phyloP scores from a whole-genome alignment of 2,329 filamentous ascomycete genomes.

The Botrytis paeoniae region DNA sequence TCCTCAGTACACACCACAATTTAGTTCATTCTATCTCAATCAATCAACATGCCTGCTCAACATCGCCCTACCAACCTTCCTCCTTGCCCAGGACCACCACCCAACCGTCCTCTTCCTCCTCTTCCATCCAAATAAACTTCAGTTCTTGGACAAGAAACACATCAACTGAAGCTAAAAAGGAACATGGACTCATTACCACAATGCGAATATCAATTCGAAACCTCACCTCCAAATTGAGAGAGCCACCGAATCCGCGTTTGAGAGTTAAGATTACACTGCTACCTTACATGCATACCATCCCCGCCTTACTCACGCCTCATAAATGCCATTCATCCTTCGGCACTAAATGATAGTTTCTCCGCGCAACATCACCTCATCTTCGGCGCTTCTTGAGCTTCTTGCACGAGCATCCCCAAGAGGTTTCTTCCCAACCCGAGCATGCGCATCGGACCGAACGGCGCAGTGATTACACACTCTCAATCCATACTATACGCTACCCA shows the following conservation, averaged over 20 bases:
- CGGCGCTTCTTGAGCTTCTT: background rate
- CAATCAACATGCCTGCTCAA: conserved; percentile 47
- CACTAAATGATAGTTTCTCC: background rate
- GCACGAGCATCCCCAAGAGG: background rate
- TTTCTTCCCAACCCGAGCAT: background rate
- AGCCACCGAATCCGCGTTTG: background rate
- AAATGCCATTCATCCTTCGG: background rate
- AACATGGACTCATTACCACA: background rate
- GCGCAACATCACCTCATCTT: background rate
- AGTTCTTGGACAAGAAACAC: background rate
- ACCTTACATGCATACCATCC: background rate
- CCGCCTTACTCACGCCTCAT: background rate
- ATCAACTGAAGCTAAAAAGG: background rate
- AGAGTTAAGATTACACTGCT: conserved; percentile 1
- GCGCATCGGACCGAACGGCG: background rate
- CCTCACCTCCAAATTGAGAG: background rate
- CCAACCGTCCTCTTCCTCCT: conserved; percentile 60
- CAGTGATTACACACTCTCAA: background rate
- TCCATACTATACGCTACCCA: background rate
- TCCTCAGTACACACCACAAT: background rate
- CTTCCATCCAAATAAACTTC: conserved; percentile 50
- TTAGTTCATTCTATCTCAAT: conserved; percentile 9
- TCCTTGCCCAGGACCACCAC: conserved; percentile 62
- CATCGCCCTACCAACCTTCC: conserved; percentile 59
- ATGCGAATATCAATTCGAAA: background rate